Percentiles rank a stretch among this genome's conserved stretches.
Conservation (phyloP, 805 yeast genomes). For the Zygosaccharomyces bailii region DNA sequence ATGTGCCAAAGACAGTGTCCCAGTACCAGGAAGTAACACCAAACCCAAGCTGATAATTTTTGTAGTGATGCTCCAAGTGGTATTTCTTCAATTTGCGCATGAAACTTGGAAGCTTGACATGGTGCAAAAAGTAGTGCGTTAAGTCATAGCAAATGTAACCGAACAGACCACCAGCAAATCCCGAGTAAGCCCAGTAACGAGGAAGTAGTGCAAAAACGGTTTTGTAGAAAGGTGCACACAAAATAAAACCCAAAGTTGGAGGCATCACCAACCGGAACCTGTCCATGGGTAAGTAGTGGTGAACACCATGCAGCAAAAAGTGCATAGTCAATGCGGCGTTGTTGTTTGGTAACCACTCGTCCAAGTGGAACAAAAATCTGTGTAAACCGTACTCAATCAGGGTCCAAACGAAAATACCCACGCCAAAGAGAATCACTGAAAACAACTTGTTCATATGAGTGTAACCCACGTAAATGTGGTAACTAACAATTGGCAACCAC, state of each 20-base stretch:
- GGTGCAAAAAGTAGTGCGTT: slow-evolving; percentile 94
- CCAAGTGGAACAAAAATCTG: slow-evolving; percentile 91
- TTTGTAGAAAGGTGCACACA: slow-evolving; percentile 77
- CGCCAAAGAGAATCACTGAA: slow-evolving; percentile 56
- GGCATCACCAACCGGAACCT: slow-evolving; percentile 91
- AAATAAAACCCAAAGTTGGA: slow-evolving; percentile 71
- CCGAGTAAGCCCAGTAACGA: slow-evolving; percentile 79
- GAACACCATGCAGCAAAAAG: slow-evolving; percentile 91
- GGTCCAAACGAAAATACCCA: slow-evolving; percentile 94
- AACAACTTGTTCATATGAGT: slow-evolving; percentile 42
- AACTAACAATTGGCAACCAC: slow-evolving; percentile 83
- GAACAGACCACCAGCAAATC: slow-evolving; percentile 92
- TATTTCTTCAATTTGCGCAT: slow-evolving; percentile 79
- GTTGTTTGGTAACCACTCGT: slow-evolving; percentile 78
- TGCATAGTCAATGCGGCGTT: slow-evolving; percentile 73
- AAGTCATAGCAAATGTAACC: slow-evolving; percentile 92
- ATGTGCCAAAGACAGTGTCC: slow-evolving; percentile 89
- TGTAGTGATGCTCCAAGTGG: slow-evolving; percentile 96
- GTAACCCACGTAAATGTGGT: slow-evolving; percentile 57
- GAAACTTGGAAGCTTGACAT: slow-evolving; percentile 71
- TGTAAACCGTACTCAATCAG: slow-evolving; percentile 84
- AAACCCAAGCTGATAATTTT: slow-evolving; percentile 92
- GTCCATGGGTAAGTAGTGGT: slow-evolving; percentile 98
- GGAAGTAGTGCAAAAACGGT: slow-evolving; percentile 76
- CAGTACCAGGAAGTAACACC: slow-evolving; percentile 94